Evolutionary conservation across 2,329 filamentous ascomycete genomes (phyloP), one percentile per base, ranked within the genome.

Genomic region (Aspergillus fijiensis): DNA sequence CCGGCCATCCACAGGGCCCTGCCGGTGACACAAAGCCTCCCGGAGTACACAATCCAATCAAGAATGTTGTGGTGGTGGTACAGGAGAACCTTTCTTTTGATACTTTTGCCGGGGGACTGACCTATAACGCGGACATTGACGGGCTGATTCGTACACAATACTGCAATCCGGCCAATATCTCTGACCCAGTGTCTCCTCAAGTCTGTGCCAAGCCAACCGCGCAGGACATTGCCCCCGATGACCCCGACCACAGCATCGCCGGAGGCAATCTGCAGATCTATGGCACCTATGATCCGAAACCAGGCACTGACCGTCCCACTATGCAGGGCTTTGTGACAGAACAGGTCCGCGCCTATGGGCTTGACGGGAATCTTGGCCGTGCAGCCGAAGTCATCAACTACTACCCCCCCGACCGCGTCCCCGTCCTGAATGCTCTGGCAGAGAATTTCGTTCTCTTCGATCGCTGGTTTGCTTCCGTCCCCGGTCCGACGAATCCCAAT

Each of bases 1-100:
- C 49, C n/a, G 57, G 55, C 12, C 49, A 58, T 3, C 58, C 60
- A 10, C 62, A 60, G 35, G 16, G 31, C 11, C 54, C 56, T 19
- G 29, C 21, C 16, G 16, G 49, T 7, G 25, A 27, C 16, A 27
- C 33, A 19, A 19, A 19, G 12, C 29, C 47, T 35, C 11, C 29
- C 35, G 23, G 23, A 23, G 47, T 33, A 29, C 27, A 47, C 55
- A 19, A 49, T 52, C 78, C 77, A 58, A 82, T 82, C 69, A 81
- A 81, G 69, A 79, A 79, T 63, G 79, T 81, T 5, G 79, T 82
- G 51, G 76, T 81, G 27, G 69, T 82, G 19, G 78, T 81, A 10
- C 72, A 78, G 66, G 77, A 79, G 58, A 79, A 79, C 62, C 69
- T 77, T 27, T 74, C 73, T 0, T 75, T 76, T 51, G 78, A 80